Base-by-base conservation (phyloP, 2,329 filamentous ascomycete genomes). In the Ascochyta clinopodiicola region DNA sequence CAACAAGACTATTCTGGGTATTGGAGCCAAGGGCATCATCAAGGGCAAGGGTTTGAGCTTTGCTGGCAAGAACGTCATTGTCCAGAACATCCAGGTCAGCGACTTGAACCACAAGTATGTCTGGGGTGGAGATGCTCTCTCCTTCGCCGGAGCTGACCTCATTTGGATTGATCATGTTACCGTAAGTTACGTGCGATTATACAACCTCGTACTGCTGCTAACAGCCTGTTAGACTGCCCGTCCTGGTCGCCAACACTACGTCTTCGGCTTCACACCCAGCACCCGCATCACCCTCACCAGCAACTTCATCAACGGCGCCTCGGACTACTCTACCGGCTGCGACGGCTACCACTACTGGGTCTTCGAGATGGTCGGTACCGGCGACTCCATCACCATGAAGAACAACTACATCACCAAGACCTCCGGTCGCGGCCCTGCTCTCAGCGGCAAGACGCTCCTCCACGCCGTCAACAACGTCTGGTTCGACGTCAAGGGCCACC, bases 1-100 rank as follows among this genome's bases (percentile, higher is more conserved):
- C 36, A 69, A 79, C 54, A 79, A 79, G 64, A 73, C 74, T 1
- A 66, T 79, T 32, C 53, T 79, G n/a, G 77, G 77, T 6, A 68
- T 73, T 22, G 77, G 75, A 1, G 68, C 61, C 29, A 70, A 67
- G 31, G 77, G 71, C 29, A 65, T 77, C 7, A 71, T 79, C 40
- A 73, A 70, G 19, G 77, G 77, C 31, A 79, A 77, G 57, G 77
- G 77, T 6, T 61, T 79, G 7, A 64, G 70, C 1, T 60, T 79
- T 19, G 61, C 61, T 27, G 69, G 66, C 27, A 69, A 58, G 5
- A 77, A 76, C 44, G 59, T 77, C 27, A 67, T 69, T 36, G 68
- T 79, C 52, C 71, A 78, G 59, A 78, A 78, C 62, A 67, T 79
- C 15, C 61, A 68, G 21, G 70, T 75, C 59, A 71, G 66, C 36